A percentile compares a stretch with the other conserved stretches of the same genome.
Evolutionary conservation across 116 monocot genomes (phyloP).

Genomic region (Cymodocea nodosa): DNA sequence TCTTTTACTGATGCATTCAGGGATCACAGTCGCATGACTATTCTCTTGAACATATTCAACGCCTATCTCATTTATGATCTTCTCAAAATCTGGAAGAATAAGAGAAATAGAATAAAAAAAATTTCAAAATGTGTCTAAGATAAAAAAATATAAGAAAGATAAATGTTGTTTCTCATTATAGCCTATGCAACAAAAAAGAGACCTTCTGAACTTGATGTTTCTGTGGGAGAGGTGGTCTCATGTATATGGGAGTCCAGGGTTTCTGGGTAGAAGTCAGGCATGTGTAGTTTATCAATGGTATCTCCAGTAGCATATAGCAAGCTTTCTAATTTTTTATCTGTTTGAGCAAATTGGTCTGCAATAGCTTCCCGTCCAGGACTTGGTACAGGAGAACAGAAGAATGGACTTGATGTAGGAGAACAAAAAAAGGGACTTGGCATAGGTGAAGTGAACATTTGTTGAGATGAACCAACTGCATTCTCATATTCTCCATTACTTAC

Average conservation of each 20-base stretch:
- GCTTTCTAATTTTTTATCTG: not conserved
- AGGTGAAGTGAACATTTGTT: not conserved
- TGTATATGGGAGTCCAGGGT: not conserved
- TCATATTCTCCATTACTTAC: no score
- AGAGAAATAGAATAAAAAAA: not conserved
- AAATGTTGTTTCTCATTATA: not conserved
- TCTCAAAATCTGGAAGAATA: conserved; percentile 1
- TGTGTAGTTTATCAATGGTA: not conserved
- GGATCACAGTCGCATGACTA: not conserved
- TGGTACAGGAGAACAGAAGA: not conserved
- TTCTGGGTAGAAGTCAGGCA: not conserved
- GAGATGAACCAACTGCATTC: not conserved
- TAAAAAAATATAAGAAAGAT: not conserved
- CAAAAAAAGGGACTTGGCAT: no score
- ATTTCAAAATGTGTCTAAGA: not conserved
- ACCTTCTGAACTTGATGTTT: conserved; percentile 24
- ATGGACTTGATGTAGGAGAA: no score
- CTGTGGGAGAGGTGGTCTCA: conserved; percentile 10
- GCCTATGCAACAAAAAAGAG: not conserved
- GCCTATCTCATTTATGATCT: not conserved
- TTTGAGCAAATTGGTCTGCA: not conserved
- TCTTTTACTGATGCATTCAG: conserved; percentile 10
- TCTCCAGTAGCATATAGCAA: not conserved
- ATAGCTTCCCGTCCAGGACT: not conserved
- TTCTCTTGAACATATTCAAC: conserved; percentile 3